Evolutionary conservation across 2,329 filamentous ascomycete genomes (phyloP).

Genomic region (Trichophyton benhamiae): DNA sequence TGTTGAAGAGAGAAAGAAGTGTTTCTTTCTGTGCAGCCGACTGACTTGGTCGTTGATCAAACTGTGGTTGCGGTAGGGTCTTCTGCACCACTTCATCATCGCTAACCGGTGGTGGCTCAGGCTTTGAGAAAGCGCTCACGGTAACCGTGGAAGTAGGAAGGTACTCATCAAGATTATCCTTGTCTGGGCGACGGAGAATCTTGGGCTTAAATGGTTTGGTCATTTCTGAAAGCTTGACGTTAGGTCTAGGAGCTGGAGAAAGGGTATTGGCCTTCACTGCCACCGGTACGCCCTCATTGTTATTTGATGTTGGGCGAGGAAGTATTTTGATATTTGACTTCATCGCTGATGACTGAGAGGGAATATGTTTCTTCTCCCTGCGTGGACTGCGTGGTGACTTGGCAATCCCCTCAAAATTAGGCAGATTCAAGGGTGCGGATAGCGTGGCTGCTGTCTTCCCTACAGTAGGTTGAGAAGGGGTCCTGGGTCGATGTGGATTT

Average conservation of each 20-base stretch:
- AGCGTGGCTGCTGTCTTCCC: conserved; percentile 27
- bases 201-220: conserved; percentile 42
- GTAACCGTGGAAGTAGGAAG: conserved; percentile 20
- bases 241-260: conserved; percentile 11
- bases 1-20: conserved; percentile 52
- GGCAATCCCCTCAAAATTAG: conserved; percentile 26
- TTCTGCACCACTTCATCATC: conserved; percentile 11
- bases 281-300: conserved; percentile 16
- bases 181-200: conserved; percentile 41
- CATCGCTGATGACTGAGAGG: not conserved
- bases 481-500: conserved; percentile 11
- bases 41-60: conserved; percentile 31
- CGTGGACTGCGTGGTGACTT: conserved; percentile 19
- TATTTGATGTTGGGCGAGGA: conserved; percentile 23
- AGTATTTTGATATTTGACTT: conserved; percentile 24
- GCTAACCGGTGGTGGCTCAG: conserved; percentile 7
- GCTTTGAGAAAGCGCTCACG: conserved; percentile 16
- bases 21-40: conserved; percentile 37
- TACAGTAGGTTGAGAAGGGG: conserved; percentile 12
- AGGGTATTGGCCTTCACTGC: conserved; percentile 6
- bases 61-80: conserved; percentile 9
- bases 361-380: conserved; percentile 10
- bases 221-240: conserved; percentile 22
- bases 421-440: conserved; percentile 29
- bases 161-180: conserved; percentile 21